These are phyloP conservation scores for Hawksworthiomyces lignivorus DNA, from an alignment of 2,329 filamentous ascomycete species.

Conservation along the genomic window DNA sequence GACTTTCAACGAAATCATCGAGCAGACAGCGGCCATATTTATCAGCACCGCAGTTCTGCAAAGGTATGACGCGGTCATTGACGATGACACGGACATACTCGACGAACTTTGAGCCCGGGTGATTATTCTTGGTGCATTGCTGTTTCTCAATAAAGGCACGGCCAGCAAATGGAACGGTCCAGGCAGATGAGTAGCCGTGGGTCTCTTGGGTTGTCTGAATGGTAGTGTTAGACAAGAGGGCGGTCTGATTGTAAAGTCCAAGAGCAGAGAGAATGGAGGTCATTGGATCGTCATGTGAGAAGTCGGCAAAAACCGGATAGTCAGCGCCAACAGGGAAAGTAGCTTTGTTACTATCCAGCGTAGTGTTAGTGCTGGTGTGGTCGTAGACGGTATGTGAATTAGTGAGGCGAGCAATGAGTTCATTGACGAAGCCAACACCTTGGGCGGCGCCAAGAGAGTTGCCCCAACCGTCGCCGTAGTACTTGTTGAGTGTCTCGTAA, in stretches of 20 bases:
- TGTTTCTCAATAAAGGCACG: conserved; percentile 84
- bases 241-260: conserved; percentile 66
- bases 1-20: conserved; percentile 61
- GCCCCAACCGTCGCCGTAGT: conserved; percentile 69
- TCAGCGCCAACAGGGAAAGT: conserved; percentile 65
- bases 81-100: conserved; percentile 72
- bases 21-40: conserved; percentile 61
- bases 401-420: conserved; percentile 74
- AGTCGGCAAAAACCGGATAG: conserved; percentile 68
- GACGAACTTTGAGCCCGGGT: conserved; percentile 35
- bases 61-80: conserved; percentile 71
- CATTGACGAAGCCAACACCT: conserved; percentile 80
- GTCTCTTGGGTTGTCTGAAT: conserved; percentile 42
- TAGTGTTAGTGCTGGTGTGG: conserved; percentile 66
- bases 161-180: conserved; percentile 73
- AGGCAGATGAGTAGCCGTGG: conserved; percentile 65
- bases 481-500: conserved; percentile 70
- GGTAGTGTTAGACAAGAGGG: conserved; percentile 43
- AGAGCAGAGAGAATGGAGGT: conserved; percentile 66
- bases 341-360: conserved; percentile 54
- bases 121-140: conserved; percentile 41
- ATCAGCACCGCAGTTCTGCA: conserved; percentile 65
- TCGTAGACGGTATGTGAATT: conserved; percentile 47
- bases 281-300: conserved; percentile 87
- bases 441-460: conserved; percentile 74